Conservation (phyloP, 2,329 filamentous ascomycete species). For the Ophiostoma perfectum region DNA sequence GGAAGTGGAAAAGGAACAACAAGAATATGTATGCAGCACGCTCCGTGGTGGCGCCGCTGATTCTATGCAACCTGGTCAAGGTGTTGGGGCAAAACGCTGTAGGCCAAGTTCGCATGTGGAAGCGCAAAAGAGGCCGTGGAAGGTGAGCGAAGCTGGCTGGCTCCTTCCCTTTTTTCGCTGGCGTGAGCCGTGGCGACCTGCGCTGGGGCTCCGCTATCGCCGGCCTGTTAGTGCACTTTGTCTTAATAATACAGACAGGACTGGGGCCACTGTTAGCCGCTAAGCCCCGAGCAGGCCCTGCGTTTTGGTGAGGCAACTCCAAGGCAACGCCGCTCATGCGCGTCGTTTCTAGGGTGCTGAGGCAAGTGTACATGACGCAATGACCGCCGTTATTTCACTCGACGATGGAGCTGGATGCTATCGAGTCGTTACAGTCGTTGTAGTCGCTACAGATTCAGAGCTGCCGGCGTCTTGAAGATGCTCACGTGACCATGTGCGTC, state of each 20-base stretch:
- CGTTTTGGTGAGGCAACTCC: neutral
- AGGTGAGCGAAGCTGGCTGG: constrained; percentile 22
- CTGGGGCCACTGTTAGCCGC: constrained; percentile 16
- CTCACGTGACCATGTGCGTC: neutral
- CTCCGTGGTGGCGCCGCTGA: constrained; percentile 16
- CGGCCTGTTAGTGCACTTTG: constrained; percentile 10
- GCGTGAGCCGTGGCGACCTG: constrained; percentile 18
- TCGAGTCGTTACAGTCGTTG: neutral
- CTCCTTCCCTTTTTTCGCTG: constrained; percentile 18
- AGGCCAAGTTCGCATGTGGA: constrained; percentile 17
- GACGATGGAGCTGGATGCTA: neutral
- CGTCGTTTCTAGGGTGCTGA: neutral
- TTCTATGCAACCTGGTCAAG: neutral
- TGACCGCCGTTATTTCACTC: neutral
- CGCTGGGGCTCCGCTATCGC: constrained; percentile 25
- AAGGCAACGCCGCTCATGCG: constrained; percentile 9
- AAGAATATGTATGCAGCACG: constrained; percentile 2
- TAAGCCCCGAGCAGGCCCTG: constrained; percentile 16
- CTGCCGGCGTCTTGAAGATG: neutral
- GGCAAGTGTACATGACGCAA: neutral
- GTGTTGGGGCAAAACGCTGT: neutral
- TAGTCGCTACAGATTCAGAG: neutral
- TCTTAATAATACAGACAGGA: constrained; percentile 26
- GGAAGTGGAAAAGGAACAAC: neutral
- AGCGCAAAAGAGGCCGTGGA: constrained; percentile 20